These are phyloP conservation scores for Sclerotinia nivalis DNA, from an alignment of 2,329 filamentous ascomycete genomes.

Conservation along the genomic window DNA sequence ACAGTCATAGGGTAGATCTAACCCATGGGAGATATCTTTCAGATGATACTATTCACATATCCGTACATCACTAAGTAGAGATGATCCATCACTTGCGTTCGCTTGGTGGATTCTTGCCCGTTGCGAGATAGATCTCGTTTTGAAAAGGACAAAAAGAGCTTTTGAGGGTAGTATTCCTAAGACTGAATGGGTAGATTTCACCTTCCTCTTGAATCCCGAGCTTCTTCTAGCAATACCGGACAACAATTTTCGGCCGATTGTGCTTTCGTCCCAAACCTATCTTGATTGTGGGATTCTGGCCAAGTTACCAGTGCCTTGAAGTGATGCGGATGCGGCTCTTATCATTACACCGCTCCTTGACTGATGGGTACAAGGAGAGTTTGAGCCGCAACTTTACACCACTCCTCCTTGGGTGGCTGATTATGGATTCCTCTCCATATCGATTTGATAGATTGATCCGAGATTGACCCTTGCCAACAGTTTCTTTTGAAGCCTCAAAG, in stretches of 20 bases:
- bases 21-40: neutral
- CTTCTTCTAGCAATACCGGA: neutral
- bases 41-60: neutral
- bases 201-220: neutral
- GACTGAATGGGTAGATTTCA: neutral
- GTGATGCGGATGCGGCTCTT: neutral
- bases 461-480: neutral
- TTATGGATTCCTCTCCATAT: neutral
- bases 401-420: neutral
- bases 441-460: neutral
- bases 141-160: neutral
- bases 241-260: neutral
- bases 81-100: neutral
- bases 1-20: neutral
- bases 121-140: neutral
- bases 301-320: neutral
- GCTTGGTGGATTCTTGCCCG: neutral
- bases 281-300: neutral
- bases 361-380: neutral
- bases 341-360: neutral
- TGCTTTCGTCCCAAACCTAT: neutral
- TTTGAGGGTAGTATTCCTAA: neutral
- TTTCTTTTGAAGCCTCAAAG: neutral
- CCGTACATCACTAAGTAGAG: slow-evolving; percentile 2
- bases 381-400: slow-evolving; percentile 3